Conservation (phyloP, 163 green algal genomes). For the Scenedesmus sp. region DNA sequence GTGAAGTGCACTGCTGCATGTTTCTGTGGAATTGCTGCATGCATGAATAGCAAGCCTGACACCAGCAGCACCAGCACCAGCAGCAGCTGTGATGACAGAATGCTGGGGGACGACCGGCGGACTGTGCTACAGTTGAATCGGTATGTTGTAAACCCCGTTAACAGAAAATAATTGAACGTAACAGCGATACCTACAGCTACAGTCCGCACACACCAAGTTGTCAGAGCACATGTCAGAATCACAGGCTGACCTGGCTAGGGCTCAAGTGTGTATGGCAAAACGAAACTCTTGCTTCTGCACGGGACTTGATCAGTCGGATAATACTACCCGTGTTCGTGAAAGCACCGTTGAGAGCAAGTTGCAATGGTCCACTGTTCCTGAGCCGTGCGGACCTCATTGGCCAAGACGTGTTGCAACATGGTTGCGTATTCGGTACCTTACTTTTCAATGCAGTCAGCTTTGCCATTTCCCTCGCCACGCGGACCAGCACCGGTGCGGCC, state of each 20-base stretch:
- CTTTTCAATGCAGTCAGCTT: background rate
- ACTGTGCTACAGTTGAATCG: background rate
- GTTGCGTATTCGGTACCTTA: background rate
- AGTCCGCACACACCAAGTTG: background rate
- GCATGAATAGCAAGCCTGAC: background rate
- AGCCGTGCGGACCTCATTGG: conserved; percentile 2
- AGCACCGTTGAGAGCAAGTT: background rate
- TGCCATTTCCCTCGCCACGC: background rate
- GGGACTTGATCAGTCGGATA: background rate
- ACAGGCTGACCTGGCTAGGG: background rate
- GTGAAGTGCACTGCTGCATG: background rate
- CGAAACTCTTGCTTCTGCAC: background rate
- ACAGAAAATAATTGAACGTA: background rate
- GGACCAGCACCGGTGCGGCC: background rate
- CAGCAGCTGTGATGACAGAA: background rate
- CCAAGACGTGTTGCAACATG: background rate
- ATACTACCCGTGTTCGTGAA: background rate
- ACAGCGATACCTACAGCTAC: background rate
- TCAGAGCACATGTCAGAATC: background rate
- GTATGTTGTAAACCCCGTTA: background rate
- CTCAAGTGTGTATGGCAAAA: background rate
- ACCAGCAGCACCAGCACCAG: background rate
- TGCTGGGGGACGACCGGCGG: background rate
- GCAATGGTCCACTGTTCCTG: background rate
- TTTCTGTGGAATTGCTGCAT: background rate